Conservation (phyloP, 2,329 filamentous ascomycete species). For the Fusarium praegraminearum region DNA sequence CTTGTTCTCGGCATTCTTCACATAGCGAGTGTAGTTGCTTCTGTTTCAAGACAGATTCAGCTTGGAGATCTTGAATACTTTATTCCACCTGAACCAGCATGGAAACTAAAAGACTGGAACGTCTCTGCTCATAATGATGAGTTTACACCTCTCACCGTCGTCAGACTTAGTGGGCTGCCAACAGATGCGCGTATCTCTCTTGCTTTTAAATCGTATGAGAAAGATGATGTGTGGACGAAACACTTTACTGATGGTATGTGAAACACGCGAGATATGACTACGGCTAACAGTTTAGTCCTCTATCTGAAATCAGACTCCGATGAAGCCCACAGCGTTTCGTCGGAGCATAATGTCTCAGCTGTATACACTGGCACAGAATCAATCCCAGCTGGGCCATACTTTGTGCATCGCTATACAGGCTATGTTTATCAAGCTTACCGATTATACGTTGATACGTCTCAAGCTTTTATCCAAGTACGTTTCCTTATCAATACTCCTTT, state of each 20-base stretch:
- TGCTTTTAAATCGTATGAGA: background rate
- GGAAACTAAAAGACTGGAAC: slow-evolving; percentile 22
- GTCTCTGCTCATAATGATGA: background rate
- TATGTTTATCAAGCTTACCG: slow-evolving; percentile 15
- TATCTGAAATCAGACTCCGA: background rate
- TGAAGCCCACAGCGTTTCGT: background rate
- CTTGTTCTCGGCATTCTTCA: slow-evolving; percentile 1
- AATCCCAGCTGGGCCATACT: slow-evolving; percentile 11
- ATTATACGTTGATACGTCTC: slow-evolving; percentile 10
- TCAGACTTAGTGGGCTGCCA: background rate
- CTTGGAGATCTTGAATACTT: slow-evolving; percentile 23
- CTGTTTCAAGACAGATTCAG: slow-evolving; percentile 28
- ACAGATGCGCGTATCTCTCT: background rate
- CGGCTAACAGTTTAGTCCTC: slow-evolving; percentile 1
- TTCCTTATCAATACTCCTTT: background rate
- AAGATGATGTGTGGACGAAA: slow-evolving; percentile 22
- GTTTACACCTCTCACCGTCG: slow-evolving; percentile 22
- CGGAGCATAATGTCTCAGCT: background rate
- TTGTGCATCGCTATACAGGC: slow-evolving; percentile 13
- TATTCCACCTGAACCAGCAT: slow-evolving; percentile 12
- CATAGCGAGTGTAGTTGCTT: background rate
- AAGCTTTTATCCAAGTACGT: slow-evolving; percentile 27
- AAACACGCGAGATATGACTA: accelerated
- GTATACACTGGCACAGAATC: background rate
- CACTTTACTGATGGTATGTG: slow-evolving; percentile 11